Percentiles rank a stretch among this genome's conserved stretches.
phyloP scores from a whole-genome alignment of 1,284 basidiomycete genomes.

The Agroathelia rolfsii region DNA sequence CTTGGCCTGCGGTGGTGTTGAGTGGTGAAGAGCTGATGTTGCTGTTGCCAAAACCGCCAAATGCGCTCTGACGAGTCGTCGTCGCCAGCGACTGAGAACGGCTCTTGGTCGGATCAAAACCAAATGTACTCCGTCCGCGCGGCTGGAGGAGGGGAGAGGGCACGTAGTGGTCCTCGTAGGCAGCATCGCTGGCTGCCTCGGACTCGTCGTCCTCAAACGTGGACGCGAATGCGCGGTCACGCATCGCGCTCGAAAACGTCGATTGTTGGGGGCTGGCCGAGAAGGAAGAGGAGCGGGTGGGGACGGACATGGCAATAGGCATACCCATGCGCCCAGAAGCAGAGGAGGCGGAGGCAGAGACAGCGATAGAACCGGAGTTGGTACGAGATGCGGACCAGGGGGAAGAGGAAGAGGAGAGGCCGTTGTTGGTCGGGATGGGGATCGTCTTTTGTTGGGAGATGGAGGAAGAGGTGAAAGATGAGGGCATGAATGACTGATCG shows the following conservation, averaged over 20 bases:
- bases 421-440: no score
- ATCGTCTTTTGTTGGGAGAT: slow-evolving; percentile 38
- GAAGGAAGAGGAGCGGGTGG: slow-evolving; percentile 58
- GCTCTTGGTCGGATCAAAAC: slow-evolving; percentile 53
- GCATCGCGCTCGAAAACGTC: slow-evolving; percentile 51
- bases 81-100: slow-evolving; percentile 67
- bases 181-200: slow-evolving; percentile 40
- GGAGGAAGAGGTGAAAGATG: no score
- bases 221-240: slow-evolving; percentile 50
- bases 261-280: slow-evolving; percentile 39
- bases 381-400: slow-evolving; percentile 37
- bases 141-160: slow-evolving; percentile 24
- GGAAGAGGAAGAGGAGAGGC: no score
- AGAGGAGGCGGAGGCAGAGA: slow-evolving; percentile 15
- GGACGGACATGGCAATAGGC: slow-evolving; percentile 29
- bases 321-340: no score
- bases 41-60: slow-evolving; percentile 38
- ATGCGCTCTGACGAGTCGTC: slow-evolving; percentile 33
- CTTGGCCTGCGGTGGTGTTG: no score
- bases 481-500: slow-evolving; percentile 34
- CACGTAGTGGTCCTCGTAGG: slow-evolving; percentile 43
- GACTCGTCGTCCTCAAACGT: slow-evolving; percentile 70
- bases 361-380: slow-evolving; percentile 23
- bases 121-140: slow-evolving; percentile 42
- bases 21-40: slow-evolving; percentile 35